Base-by-base conservation (phyloP, 495 filamentous ascomycete genomes). In the Tuber magnatum region DNA sequence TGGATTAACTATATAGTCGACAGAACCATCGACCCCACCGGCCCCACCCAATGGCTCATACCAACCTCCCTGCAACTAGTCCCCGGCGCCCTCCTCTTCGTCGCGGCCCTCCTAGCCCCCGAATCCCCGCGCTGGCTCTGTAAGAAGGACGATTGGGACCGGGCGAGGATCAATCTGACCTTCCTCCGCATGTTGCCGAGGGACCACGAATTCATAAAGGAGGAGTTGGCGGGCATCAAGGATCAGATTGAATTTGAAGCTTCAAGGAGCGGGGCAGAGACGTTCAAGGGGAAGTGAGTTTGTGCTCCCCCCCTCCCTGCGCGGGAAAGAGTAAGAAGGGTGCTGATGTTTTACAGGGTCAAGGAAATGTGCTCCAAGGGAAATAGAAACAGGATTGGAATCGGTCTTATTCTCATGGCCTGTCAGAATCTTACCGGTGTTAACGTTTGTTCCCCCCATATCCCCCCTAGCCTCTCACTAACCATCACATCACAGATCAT, bases 121-220 rank as follows among this genome's bases (percentile, higher is more conserved):
- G 88, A 90, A 74, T 88, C 86, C 3, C 89, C 89, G n/a, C 85
- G 89, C 20, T 90, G 88, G 89, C 85, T 90, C 16, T 87, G 87
- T 40, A 86, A 86, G 76, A 80, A 84, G 76, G 86, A 87, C 74
- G 79, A 84, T 44, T 86, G 86, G 84, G 87, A 88, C 73, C 82
- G 87, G 73, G 88, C 87, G 1, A 80, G 79, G 32, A 77, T 77
- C 9, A 84, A 84, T 20, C 83, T 89, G n/a, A 81, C 83, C 39
- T 82, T 81, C 48, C 82, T 89, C 7, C 78, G 83, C 10, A 80
- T 79, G 28, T 76, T 86, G 2, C 80, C 83, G 14, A 69, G 68
- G 0, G 76, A 83, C 43, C 79, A 84, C 71, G 71, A 74, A 6
- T 84, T 83, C 69, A 81, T 85, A 38, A 69, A 70, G 3, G 76